Percentiles rank a stretch among this genome's conserved stretches.
phyloP scores from a whole-genome alignment of 148 eudicot genomes.

The Rhododendron mucronatum region DNA sequence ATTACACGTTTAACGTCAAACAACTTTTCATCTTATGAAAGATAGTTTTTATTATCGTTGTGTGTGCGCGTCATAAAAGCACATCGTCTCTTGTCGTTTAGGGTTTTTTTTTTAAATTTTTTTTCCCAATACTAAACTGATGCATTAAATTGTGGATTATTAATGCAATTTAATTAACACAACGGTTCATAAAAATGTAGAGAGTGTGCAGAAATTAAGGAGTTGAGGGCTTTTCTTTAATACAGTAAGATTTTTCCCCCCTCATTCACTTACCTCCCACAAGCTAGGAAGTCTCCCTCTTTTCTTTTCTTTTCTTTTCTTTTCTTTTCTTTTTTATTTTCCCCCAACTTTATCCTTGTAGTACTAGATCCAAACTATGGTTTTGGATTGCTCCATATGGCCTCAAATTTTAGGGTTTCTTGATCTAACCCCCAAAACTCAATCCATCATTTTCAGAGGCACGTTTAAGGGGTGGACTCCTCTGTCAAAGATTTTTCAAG shows the following conservation, averaged over 20 bases:
- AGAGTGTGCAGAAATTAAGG: not conserved
- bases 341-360: not conserved
- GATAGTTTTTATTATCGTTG: no score
- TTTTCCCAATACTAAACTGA: not conserved
- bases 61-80: no score
- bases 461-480: not conserved
- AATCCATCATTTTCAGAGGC: not conserved
- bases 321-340: not conserved
- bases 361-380: not conserved
- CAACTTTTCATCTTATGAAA: no score
- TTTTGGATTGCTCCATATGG: not conserved
- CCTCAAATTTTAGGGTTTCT: not conserved
- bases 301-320: not conserved
- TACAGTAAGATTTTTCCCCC: not conserved
- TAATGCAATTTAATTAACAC: not conserved
- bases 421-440: not conserved
- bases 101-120: no score
- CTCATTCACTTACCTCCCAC: not conserved
- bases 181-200: not conserved
- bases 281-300: not conserved
- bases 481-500: not conserved
- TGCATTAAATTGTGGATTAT: not conserved
- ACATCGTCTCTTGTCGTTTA: not conserved
- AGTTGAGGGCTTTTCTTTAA: not conserved
- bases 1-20: no score